Evolutionary conservation across 306 rosid genomes (phyloP), one percentile per base, ranked within the genome.

Genomic region (Spatholobus suberectus): DNA sequence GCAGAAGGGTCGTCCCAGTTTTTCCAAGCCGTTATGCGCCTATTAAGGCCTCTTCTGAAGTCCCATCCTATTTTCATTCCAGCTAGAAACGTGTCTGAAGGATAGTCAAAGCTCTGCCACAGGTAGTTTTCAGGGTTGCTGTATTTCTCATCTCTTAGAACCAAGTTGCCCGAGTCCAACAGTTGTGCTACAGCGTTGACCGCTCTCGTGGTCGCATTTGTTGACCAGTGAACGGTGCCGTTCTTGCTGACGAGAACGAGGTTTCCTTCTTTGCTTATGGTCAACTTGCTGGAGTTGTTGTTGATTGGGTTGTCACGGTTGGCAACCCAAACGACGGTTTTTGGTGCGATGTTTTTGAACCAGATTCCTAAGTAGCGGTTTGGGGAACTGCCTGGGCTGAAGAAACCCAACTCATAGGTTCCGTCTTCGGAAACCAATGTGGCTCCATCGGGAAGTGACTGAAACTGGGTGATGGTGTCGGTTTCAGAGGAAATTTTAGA

Each of bases 251-350:
- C n/a, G 0, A 72, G 27, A 3, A 27, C 32, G 13, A 73, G 46
- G 46, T 73, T 49, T 6, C 77, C 77, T 0, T 49, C 2, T 29
- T 23, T 8, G 18, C 2, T 26, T 71, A 73, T 47, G 29, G 3
- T 73, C 18, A 73, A 29, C 44, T 49, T 73, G 63, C 14, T 47
- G 5, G 63, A 70, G 23, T 24, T 43, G 77, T 29, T 43, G 15
- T n/a, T 73, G 29, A 73, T 49, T 8, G 77, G 77, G 2, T 12
- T 73, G 10, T 49, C 46, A 5, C 77, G 46, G 46, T 73, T 73
- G 6, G 77, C 77, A n/a, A 72, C 77, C 77, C 76, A 71, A 47
- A 71, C 76, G 4, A 27, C 76, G 1, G 59, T 71, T 72, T 5
- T 47, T 0, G 2, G 1, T 4, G 62, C 27, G 10, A 72, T 72